Percentiles rank a stretch among this genome's conserved stretches.
These are phyloP conservation scores for Hypoxylon sp. DNA, from an alignment of 2,329 filamentous ascomycete species.

Conservation along the genomic window DNA sequence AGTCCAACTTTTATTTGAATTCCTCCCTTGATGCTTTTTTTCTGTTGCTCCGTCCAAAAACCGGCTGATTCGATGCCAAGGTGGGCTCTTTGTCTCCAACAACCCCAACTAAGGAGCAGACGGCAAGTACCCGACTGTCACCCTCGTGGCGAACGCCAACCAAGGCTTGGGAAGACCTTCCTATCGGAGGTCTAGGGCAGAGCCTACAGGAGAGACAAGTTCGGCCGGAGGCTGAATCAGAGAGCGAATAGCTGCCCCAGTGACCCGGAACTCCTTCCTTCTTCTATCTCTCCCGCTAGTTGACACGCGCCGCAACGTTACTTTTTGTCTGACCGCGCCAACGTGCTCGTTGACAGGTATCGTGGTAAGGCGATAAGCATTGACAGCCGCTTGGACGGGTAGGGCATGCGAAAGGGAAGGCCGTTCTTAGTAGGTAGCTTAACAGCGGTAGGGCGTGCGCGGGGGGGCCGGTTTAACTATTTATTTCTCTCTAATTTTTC, in stretches of 20 bases:
- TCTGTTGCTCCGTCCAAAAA: constrained; percentile 19
- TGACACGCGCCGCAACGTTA: constrained; percentile 33
- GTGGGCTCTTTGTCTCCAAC: constrained; percentile 23
- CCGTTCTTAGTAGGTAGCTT: neutral
- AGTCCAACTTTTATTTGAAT: constrained; percentile 21
- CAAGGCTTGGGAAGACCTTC: constrained; percentile 7
- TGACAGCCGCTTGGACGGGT: constrained; percentile 25
- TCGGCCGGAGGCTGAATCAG: constrained; percentile 20
- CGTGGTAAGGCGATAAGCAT: constrained; percentile 31
- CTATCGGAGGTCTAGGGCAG: constrained; percentile 26
- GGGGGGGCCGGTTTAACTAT: constrained; percentile 14
- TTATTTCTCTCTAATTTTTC: constrained; percentile 2
- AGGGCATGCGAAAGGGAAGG: constrained; percentile 9
- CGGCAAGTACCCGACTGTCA: constrained; percentile 3
- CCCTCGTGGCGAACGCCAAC: constrained; percentile 17
- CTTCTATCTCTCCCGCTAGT: constrained; percentile 21
- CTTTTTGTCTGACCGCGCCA: constrained; percentile 26
- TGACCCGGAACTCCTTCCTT: constrained; percentile 19
- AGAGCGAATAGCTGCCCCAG: constrained; percentile 10
- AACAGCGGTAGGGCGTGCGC: neutral
- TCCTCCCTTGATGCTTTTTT: constrained; percentile 4
- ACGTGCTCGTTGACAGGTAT: constrained; percentile 12
- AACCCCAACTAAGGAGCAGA: constrained; percentile 10
- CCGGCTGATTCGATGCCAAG: constrained; percentile 27
- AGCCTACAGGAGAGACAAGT: constrained; percentile 8